These are phyloP conservation scores for Picocystis sp. DNA, from an alignment of 163 green algal species.

Conservation along the genomic window DNA sequence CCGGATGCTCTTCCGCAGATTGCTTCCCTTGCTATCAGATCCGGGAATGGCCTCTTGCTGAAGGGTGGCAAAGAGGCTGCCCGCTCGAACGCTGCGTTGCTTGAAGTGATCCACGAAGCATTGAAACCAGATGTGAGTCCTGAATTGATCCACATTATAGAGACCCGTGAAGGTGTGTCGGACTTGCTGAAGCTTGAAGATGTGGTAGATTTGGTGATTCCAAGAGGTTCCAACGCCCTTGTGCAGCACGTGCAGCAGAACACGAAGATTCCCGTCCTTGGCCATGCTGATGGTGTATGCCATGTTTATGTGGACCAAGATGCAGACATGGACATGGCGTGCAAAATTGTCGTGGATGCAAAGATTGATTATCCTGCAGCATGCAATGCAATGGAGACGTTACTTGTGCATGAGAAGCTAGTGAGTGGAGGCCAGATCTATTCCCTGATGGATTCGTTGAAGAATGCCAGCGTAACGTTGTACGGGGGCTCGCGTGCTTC, in stretches of 20 bases:
- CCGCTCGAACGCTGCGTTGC: constrained; percentile 65
- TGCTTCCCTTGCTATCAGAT: constrained; percentile 67
- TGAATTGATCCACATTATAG: constrained; percentile 73
- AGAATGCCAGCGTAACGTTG: constrained; percentile 37
- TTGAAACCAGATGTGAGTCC: constrained; percentile 29
- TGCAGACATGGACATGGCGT: constrained; percentile 59
- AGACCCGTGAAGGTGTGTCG: constrained; percentile 60
- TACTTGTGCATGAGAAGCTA: constrained; percentile 56
- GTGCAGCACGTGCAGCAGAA: constrained; percentile 78
- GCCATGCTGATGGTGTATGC: constrained; percentile 94
- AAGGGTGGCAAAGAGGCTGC: constrained; percentile 93
- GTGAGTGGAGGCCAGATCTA: constrained; percentile 17
- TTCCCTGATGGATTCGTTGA: constrained; percentile 24
- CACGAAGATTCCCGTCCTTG: constrained; percentile 93
- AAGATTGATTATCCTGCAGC: constrained; percentile 88
- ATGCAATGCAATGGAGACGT: constrained; percentile 89
- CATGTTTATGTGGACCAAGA: constrained; percentile 85
- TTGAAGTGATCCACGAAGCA: constrained; percentile 18
- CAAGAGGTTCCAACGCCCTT: constrained; percentile 76
- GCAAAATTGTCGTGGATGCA: constrained; percentile 54
- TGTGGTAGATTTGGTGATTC: constrained; percentile 94
- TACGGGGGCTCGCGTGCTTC: constrained; percentile 32
- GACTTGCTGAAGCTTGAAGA: constrained; percentile 74
- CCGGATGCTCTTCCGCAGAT: constrained; percentile 79
- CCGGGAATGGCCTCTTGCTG: constrained; percentile 89